Percentiles rank a stretch among this genome's conserved stretches.
phyloP scores from a whole-genome alignment of 73 alveolate genomes.

The Paramecium caudatum region DNA sequence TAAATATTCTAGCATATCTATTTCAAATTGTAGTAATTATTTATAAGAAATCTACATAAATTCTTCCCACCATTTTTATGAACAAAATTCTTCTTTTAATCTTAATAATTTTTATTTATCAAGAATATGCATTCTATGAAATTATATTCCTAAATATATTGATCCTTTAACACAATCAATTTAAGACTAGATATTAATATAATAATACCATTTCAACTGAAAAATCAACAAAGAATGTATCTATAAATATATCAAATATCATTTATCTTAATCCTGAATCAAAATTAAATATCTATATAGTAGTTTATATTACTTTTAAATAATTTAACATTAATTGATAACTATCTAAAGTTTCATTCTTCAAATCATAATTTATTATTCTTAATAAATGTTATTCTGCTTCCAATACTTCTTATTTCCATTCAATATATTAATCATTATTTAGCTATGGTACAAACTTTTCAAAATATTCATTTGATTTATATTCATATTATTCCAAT shows the following conservation, averaged over 20 bases:
- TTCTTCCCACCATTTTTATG: slow-evolving; percentile 67
- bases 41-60: neutral
- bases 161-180: slow-evolving; percentile 61
- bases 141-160: slow-evolving; percentile 35
- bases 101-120: neutral
- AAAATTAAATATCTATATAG: slow-evolving; percentile 8
- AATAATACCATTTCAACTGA: neutral
- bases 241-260: slow-evolving; percentile 59
- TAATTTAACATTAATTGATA: slow-evolving; percentile 2
- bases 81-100: slow-evolving; percentile 54
- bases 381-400: slow-evolving; percentile 62
- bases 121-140: slow-evolving; percentile 43
- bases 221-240: slow-evolving; percentile 49
- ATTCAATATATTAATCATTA: slow-evolving; percentile 20
- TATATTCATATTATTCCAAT: slow-evolving; percentile 10
- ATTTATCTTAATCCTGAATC: slow-evolving; percentile 45
- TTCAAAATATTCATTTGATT: slow-evolving; percentile 12
- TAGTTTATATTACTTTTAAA: neutral
- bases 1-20: slow-evolving; percentile 55
- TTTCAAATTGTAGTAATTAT: slow-evolving; percentile 13
- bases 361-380: slow-evolving; percentile 59
- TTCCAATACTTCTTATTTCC: slow-evolving; percentile 61
- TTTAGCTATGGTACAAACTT: neutral
- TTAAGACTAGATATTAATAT: neutral
- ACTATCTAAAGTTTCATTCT: slow-evolving; percentile 47